Evolutionary conservation across 768 basidiomycete species (phyloP), one percentile per base, ranked within the genome.

Genomic region (Rhodotorula kratochvilovae): DNA sequence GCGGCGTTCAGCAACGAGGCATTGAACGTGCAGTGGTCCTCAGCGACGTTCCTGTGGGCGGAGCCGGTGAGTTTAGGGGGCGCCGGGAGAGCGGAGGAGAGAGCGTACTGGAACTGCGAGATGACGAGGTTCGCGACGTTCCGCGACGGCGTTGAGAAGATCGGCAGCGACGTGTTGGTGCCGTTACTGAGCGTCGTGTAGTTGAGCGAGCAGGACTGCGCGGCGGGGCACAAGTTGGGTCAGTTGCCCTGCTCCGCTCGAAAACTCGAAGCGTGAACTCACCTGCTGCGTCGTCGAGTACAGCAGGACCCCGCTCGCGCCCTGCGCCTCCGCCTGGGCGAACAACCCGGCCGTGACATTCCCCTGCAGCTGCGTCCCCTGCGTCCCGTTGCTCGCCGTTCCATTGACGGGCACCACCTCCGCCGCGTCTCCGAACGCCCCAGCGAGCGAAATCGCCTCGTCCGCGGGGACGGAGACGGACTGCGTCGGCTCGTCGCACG

Each of bases 121-220:
- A 33, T 13, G 29, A 66, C 27, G 29, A 59, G 31, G 19, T 51
- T 12, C 12, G 55, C 25, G 25, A 63, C 25, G 0, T 53, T 2
- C 21, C 15, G 46, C 23, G 56, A 29, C 23, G 70, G 55, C 12
- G 66, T 54, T 23, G 70, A 17, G 23, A 67, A 73, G 45, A 73
- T 61, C 4, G 72, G 68, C 25, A 73, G 39, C 33, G 50, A 62
- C 19, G 31, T 25, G 21, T 17, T n/a, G n/a, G 31, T 48, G 46
- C 19, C 53, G 31, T 31, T 43, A n/a, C n/a, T n/a, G n/a, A 59
- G 31, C 7, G 62, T 50, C 7, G 67, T 63, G 3, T 0, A 51
- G 48, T 68, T 68, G 15, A 71, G 45, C 25, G 36, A 12, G 56
- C 70, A 71, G 16, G 70, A 67, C 70, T 71, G 70, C 17, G 33